Conservation (phyloP, 2,329 filamentous ascomycete genomes). For the Lecanosticta acicola region DNA sequence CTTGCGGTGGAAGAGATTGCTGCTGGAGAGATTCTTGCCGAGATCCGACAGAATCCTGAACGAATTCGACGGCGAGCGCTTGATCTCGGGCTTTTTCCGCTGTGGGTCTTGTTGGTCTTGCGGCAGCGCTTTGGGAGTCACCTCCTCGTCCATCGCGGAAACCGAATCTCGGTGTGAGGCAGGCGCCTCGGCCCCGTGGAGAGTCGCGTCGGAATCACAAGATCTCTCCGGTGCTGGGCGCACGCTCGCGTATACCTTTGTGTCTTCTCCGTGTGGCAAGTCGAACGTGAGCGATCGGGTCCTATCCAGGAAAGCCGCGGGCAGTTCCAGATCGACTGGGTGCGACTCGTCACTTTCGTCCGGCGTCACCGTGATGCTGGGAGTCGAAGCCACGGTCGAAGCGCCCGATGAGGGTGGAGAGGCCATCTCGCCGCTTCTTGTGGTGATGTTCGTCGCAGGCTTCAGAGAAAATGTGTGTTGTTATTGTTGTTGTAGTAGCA, state of each 20-base stretch:
- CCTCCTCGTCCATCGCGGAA: background rate
- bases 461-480: no score
- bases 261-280: background rate
- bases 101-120: background rate
- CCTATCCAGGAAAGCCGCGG: background rate
- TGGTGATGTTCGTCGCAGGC: no score
- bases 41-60: constrained; percentile 4
- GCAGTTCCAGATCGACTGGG: background rate
- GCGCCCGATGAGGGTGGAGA: constrained; percentile 3
- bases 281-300: background rate
- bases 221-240: background rate
- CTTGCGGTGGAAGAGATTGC: constrained; percentile 1
- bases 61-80: background rate
- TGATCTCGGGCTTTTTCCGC: background rate
- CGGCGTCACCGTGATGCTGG: constrained; percentile 3
- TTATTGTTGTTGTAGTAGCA: no score
- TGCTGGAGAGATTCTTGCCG: background rate
- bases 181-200: no score
- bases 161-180: no score
- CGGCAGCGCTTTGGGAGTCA: background rate
- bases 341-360: background rate
- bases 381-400: constrained; percentile 2
- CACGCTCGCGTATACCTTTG: background rate
- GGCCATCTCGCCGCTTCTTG: constrained; percentile 1
- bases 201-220: background rate